Base-by-base conservation (phyloP, 345 rosid species). In the Rhodomyrtus tomentosa region DNA sequence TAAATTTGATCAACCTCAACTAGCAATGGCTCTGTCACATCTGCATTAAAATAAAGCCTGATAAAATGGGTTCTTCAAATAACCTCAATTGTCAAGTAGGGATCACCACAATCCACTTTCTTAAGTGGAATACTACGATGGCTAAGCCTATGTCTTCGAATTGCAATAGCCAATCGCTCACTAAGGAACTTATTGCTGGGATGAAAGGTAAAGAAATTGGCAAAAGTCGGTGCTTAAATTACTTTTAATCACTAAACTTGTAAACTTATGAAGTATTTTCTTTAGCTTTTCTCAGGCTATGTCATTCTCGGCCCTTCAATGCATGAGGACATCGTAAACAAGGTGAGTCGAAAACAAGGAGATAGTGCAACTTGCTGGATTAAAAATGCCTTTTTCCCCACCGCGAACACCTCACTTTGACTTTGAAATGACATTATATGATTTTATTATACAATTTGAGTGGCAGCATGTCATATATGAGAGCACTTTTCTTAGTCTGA, bases 1-100 rank as follows among this genome's bases (percentile, higher is more conserved):
- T 96, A 96, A 59, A 96, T 95, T 85, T 89, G 92, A 89, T 96
- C 99, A 86, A 95, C 97, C 91, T 96, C 99, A 48, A 96, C 82
- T 72, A 96, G 89, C 91, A 96, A 86, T 20, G 99, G 90, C 90
- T 96, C 98, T 12, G 99, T 96, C 51, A 96, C 98, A 93, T 96
- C 99, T 96, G 87, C 13, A 49, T 73, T 49, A 15, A n/a, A 81
- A 50, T 22, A 42, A 1, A 18, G 82, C 54, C 40, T 50, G 13
- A 36, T 16, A 36, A 68, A 68, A 68, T 68, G 45, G 38, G 18
- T 36, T 32, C 24, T 68, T 68, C 45, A 36, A 36, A 68, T 68
- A 68, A 68, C 25, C 45, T 68, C 76, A 68, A 59, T 14, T 15
- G 40, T 29, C 40, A 59, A 59, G 29, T 59, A 59, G 10, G 73